Conservation (phyloP, 164 flowering plant genomes). For the Magnolia officinalis region DNA sequence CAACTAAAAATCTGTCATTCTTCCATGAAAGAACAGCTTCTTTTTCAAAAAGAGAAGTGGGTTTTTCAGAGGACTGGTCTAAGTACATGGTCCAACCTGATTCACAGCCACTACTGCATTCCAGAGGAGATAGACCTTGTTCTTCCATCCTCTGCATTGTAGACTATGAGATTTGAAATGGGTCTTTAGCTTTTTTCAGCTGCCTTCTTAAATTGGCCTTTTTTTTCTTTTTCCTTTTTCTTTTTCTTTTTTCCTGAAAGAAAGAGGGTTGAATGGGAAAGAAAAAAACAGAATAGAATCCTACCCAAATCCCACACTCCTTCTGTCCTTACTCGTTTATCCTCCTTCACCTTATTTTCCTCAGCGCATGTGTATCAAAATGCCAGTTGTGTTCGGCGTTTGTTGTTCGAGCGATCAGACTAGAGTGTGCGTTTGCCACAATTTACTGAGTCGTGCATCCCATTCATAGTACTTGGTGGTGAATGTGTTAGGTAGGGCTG, state of each 20-base stretch:
- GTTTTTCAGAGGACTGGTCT: constrained; percentile 38
- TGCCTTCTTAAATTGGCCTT: neutral
- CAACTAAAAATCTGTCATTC: neutral
- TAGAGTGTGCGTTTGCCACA: neutral
- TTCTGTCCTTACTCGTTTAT: constrained; percentile 9
- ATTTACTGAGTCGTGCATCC: neutral
- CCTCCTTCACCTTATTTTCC: constrained; percentile 1
- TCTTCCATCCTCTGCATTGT: constrained; percentile 29
- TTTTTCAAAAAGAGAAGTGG: constrained; percentile 6
- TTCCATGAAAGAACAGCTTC: constrained; percentile 9
- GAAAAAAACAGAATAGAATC: constrained; percentile 6
- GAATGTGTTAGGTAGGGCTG: too few relatives aligned
- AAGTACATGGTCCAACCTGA: constrained; percentile 92
- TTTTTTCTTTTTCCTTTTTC: neutral
- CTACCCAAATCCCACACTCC: constrained; percentile 11
- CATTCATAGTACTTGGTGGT: neutral
- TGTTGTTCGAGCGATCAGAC: neutral
- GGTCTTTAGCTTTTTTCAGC: neutral
- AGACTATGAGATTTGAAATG: neutral
- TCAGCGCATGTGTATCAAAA: constrained; percentile 8
- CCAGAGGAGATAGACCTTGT: constrained; percentile 29
- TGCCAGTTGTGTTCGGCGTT: constrained; percentile 12
- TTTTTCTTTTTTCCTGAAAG: neutral
- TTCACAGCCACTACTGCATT: constrained; percentile 66
- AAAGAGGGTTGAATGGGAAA: neutral